Evolutionary conservation across 2,329 filamentous ascomycete genomes (phyloP), one percentile per base, ranked within the genome.

Genomic region (Cytospora piceae): DNA sequence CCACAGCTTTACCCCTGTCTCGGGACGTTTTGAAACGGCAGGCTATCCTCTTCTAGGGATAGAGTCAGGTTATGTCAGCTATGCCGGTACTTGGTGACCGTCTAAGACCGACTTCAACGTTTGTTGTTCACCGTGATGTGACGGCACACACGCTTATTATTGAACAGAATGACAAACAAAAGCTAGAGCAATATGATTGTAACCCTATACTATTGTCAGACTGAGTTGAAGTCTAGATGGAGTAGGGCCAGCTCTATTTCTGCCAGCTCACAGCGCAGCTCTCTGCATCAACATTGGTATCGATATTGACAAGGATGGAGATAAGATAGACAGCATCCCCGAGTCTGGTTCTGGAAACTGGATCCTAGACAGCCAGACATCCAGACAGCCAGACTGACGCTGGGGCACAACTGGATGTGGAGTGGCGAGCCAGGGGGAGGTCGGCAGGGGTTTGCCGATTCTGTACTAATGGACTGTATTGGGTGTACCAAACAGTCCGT

Each of bases 11-110:
- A 20, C 39, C 60, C 53, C 60, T 63, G 60, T 57, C 39, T 24
- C 53, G 60, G 60, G 53, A 51, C 56, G 60, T 63, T 63, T 63
- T 57, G 60, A 63, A 63, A 63, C 60, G 60, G 53, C 55, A 51
- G 31, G 1, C 46, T 29, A 46, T 37, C 39, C 53, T 52, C 22
- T 51, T 54, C 17, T 34, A 31, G 37, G 39, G 39, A 32, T 9
- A 24, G 51, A 61, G 46, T 32, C 51, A 39, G 59, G 24, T 55
- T 61, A 61, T 61, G 34, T 61, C 51, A 34, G 7, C 53, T 27
- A 29, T 49, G 39, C 20, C 6, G 39, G 39, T 42, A 42, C 17
- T 42, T 42, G 39, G 39, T 20, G 39, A 42, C 39, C 20, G 3
- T 17, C 2, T 12, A 15, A 17, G 17, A 37, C 34, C 1, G 20